Evolutionary conservation across 805 yeast species (phyloP).

Genomic region (Ogataea nitratoaversa): DNA sequence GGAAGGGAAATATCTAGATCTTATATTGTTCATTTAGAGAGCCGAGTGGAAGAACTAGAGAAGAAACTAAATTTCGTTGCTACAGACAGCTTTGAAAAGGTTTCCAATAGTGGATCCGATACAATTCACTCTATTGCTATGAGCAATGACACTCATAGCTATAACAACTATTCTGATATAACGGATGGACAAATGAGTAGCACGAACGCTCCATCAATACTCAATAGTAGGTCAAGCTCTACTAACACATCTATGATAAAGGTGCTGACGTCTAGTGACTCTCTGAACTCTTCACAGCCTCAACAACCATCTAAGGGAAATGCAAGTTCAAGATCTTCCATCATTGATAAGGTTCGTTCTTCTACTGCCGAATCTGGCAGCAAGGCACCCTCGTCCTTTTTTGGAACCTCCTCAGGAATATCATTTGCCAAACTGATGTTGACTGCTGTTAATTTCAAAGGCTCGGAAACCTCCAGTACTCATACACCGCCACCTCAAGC

Average conservation of each 20-base stretch:
- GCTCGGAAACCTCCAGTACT: slow-evolving; percentile 9
- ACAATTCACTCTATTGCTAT: no score
- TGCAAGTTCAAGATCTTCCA: neutral
- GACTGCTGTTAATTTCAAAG: slow-evolving; percentile 66
- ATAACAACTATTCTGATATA: neutral
- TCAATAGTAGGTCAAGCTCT: slow-evolving; percentile 1
- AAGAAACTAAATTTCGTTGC: slow-evolving; percentile 34
- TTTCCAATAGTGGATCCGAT: no score
- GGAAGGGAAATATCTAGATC: slow-evolving; percentile 84
- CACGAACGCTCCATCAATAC: neutral
- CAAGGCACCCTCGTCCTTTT: slow-evolving; percentile 32
- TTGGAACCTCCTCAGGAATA: slow-evolving; percentile 55
- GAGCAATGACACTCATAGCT: neutral
- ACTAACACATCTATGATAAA: neutral
- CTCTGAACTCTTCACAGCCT: neutral
- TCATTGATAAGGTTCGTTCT: slow-evolving; percentile 24
- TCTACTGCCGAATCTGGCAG: slow-evolving; percentile 30
- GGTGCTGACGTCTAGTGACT: neutral
- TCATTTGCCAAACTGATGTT: slow-evolving; percentile 74
- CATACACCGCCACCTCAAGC: slow-evolving; percentile 3
- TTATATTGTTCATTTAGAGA: slow-evolving; percentile 69
- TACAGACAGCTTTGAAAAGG: neutral
- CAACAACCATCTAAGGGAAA: no score
- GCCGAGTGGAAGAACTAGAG: slow-evolving; percentile 55
- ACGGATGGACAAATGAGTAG: neutral